Base-by-base conservation (phyloP, 176 grass and related monocot species). In the Saccharum spontaneum region DNA sequence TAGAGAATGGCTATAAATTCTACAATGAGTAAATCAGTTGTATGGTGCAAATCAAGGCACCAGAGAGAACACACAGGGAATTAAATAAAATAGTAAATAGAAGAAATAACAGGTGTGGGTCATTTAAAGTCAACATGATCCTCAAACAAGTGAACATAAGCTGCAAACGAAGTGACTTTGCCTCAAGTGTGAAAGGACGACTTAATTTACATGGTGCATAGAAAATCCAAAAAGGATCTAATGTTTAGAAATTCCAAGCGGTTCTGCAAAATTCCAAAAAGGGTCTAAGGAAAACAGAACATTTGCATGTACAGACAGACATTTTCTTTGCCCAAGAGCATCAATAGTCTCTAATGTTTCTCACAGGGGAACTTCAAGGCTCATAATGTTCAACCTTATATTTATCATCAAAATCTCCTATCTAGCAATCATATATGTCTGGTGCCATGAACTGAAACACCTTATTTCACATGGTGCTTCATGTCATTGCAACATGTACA, bases 131-230 rank as follows among this genome's bases (percentile, higher is more conserved):
- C 61, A 77, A 41, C 22, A 65, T 9, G 1, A 64, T 65, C 20
- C 24, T 69, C 77, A 31, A 49, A 81, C 6, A 76, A 50, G 59
- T 30, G 75, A 61, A 76, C 23, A 70, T 83, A 78, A 78, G 69
- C 17, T 54, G 30, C 28, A 81, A 62, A 85, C 16, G 10, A n/a
- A 67, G 55, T 40, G 38, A 46, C 36, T 79, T 84, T 78, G 39
- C 65, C 28, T 34, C 7, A 67, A 79, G 8, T 34, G 34, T 55
- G 34, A 34, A 66, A 22, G 68, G 20, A 66, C 62, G 79, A 24
- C 14, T 88, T 79, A 84, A 11, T 75, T 17, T 69, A 40, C 60
- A 89, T 31, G 60, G 60, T 44, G 34, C 48, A 64, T 26, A 16
- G 20, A 16, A 60, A 48, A 41, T 55, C 73, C 6, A 69, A 33